A percentile compares a stretch with the other conserved stretches of the same genome.
Evolutionary conservation across 2,329 filamentous ascomycete genomes (phyloP).

Genomic region (Claviceps arundinis): DNA sequence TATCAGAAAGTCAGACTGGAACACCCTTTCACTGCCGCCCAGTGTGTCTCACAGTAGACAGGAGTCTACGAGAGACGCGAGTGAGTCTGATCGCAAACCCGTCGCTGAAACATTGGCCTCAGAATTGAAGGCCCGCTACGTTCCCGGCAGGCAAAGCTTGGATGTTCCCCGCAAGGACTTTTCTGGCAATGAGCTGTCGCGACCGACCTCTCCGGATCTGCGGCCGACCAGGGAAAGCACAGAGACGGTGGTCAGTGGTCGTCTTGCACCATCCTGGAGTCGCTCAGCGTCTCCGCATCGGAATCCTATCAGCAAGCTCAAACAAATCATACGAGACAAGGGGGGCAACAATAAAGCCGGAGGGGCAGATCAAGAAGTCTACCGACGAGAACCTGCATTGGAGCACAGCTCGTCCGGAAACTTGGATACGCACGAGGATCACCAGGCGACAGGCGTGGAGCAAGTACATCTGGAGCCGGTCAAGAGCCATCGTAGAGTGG

Average conservation of each 20-base stretch:
- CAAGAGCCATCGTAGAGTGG: conserved; percentile 30
- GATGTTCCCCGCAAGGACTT: conserved; percentile 31
- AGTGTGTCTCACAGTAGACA: conserved; percentile 22
- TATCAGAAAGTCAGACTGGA: conserved; percentile 20
- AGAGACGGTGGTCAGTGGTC: conserved; percentile 46
- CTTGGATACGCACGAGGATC: conserved; percentile 7
- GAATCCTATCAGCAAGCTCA: conserved; percentile 43
- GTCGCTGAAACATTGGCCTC: conserved; percentile 10
- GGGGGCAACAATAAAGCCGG: conserved; percentile 26
- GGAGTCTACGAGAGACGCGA: conserved; percentile 25
- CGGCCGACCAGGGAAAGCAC: conserved; percentile 31
- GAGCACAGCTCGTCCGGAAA: conserved; percentile 14
- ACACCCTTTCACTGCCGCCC: conserved; percentile 13
- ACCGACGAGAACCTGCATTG: conserved; percentile 14
- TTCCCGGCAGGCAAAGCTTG: conserved; percentile 28
- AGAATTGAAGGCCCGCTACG: conserved; percentile 13
- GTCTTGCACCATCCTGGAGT: conserved; percentile 50
- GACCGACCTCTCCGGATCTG: conserved; percentile 39
- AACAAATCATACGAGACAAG: conserved; percentile 41
- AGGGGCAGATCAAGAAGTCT: conserved; percentile 20
- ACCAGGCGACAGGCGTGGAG: conserved; percentile 22
- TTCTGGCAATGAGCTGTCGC: conserved; percentile 31
- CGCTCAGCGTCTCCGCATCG: conserved; percentile 50
- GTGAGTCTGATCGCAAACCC: conserved; percentile 25
- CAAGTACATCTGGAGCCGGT: conserved; percentile 2